phyloP scores from a whole-genome alignment of 345 rosid genomes.

The Bretschneidera sinensis region DNA sequence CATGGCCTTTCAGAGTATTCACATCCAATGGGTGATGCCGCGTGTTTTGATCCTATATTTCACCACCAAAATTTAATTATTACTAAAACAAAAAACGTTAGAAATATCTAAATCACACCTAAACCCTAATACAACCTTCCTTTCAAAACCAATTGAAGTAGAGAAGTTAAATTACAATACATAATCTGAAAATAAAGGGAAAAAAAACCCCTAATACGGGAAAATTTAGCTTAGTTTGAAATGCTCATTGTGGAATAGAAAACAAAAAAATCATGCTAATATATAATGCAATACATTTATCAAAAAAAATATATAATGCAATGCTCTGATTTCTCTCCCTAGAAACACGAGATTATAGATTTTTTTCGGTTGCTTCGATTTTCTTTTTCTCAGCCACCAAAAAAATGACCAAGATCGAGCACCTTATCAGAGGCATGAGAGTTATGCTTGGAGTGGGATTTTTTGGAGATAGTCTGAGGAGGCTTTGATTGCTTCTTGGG shows the following conservation, averaged over 20 bases:
- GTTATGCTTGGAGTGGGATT: conserved; percentile 57
- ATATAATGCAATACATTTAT: too few relatives aligned
- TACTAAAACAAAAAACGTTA: neutral
- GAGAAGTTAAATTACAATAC: neutral
- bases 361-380: too few relatives aligned
- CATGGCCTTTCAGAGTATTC: conserved; percentile 96
- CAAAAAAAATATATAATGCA: neutral
- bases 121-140: conserved; percentile 8
- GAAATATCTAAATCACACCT: neutral
- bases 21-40: conserved; percentile 85
- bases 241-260: too few relatives aligned
- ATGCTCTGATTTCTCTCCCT: neutral
- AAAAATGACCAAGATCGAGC: neutral
- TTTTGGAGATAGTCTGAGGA: conserved; percentile 38
- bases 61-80: conserved; percentile 9
- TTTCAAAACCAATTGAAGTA: neutral
- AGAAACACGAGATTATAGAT: too few relatives aligned
- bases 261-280: too few relatives aligned
- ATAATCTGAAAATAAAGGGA: neutral
- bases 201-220: neutral
- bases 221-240: neutral
- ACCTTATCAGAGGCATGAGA: conserved; percentile 69
- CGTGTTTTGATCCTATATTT: conserved; percentile 60
- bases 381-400: too few relatives aligned
- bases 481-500: conserved; percentile 51